Conservation (phyloP, 2,329 filamentous ascomycete species). For the Hymenoscyphus fructigenus region DNA sequence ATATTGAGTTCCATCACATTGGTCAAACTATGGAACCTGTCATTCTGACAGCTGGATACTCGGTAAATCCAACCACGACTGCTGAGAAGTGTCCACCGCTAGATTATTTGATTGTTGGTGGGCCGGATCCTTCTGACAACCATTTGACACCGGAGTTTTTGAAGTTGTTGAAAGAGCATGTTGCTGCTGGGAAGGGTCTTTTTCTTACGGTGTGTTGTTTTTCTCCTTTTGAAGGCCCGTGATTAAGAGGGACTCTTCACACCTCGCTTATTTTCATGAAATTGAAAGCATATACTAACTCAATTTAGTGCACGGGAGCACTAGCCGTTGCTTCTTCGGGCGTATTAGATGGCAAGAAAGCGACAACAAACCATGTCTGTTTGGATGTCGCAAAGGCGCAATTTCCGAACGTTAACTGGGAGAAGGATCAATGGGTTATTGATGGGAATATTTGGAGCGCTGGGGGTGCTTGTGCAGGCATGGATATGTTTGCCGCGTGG, state of each 20-base stretch:
- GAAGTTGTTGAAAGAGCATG: conserved; percentile 39
- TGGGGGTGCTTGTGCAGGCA: conserved; percentile 45
- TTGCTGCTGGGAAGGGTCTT: conserved; percentile 38
- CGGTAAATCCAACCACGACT: conserved; percentile 27
- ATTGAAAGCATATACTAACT: too few relatives aligned
- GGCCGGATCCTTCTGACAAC: conserved; percentile 33
- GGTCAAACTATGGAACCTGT: conserved; percentile 28
- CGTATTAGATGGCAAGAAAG: conserved; percentile 43
- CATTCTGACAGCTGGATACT: conserved; percentile 17
- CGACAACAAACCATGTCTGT: conserved; percentile 44
- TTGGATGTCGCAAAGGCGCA: conserved; percentile 34
- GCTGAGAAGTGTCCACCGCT: conserved; percentile 40
- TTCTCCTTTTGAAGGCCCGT: too few relatives aligned
- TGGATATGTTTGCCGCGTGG: conserved; percentile 37
- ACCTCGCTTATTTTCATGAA: too few relatives aligned
- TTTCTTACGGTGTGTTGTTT: conserved; percentile 32
- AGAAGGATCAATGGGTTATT: conserved; percentile 43
- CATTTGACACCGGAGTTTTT: conserved; percentile 34
- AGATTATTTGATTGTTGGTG: conserved; percentile 41
- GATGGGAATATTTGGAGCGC: conserved; percentile 45
- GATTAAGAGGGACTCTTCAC: too few relatives aligned
- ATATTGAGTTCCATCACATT: conserved; percentile 31
- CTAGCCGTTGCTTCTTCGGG: conserved; percentile 37
- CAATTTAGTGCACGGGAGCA: conserved; percentile 38
- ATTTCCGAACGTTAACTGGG: conserved; percentile 46